Percentiles rank a stretch among this genome's conserved stretches.
These are phyloP conservation scores for Phialophora tarda DNA, from an alignment of 2,329 filamentous ascomycete genomes.

Conservation along the genomic window DNA sequence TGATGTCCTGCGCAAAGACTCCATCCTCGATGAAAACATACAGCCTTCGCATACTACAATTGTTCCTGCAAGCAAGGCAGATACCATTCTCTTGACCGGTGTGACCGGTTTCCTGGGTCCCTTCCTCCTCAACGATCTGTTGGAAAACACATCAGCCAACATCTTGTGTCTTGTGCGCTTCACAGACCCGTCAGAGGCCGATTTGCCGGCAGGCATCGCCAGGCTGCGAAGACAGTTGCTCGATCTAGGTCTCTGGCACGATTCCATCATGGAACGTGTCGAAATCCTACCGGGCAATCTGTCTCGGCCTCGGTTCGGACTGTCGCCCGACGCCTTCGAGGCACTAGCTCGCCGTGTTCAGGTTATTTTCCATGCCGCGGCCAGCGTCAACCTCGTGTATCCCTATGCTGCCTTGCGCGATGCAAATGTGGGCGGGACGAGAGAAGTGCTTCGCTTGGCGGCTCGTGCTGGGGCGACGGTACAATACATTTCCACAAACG, in stretches of 20 bases:
- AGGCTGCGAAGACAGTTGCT: conserved; percentile 76
- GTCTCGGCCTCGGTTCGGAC: conserved; percentile 69
- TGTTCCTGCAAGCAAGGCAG: conserved; percentile 66
- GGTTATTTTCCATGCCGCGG: conserved; percentile 77
- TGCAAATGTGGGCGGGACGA: conserved; percentile 79
- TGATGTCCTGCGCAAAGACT: conserved; percentile 70
- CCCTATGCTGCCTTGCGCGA: conserved; percentile 74
- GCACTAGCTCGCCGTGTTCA: conserved; percentile 69
- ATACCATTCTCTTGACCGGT: conserved; percentile 74
- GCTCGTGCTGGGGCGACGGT: conserved; percentile 71
- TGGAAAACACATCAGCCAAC: conserved; percentile 70
- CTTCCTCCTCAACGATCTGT: conserved; percentile 71
- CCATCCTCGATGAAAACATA: conserved; percentile 72
- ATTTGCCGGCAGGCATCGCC: conserved; percentile 70
- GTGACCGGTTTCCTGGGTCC: conserved; percentile 78
- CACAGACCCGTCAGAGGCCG: conserved; percentile 68
- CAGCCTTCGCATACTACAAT: conserved; percentile 61
- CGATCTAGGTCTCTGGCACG: conserved; percentile 78
- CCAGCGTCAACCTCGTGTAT: conserved; percentile 80
- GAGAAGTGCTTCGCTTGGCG: conserved; percentile 74
- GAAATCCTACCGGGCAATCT: conserved; percentile 77
- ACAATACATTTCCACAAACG: conserved; percentile 80
- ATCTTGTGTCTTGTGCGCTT: conserved; percentile 77
- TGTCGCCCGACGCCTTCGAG: conserved; percentile 69
- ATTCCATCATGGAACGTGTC: conserved; percentile 77